Base-by-base conservation (phyloP, 495 filamentous ascomycete genomes). In the Venustampulla echinocandica region DNA sequence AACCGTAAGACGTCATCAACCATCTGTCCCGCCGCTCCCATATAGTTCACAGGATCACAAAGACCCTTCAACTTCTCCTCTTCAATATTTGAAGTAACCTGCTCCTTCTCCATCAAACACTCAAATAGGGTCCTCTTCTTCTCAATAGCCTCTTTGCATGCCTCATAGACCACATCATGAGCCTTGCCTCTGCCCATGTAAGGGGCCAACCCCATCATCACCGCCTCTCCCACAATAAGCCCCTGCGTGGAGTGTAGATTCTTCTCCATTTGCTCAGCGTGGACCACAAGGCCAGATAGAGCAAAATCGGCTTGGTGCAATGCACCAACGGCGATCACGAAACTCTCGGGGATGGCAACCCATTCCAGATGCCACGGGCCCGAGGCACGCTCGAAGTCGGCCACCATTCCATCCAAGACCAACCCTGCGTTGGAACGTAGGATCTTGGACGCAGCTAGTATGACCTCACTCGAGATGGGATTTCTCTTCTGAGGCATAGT, bases 401-500 rank as follows among this genome's bases (percentile, higher is more conserved):
- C 65, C 7, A 74, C 65, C 73, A 76, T 75, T 1, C 64, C 70
- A 49, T 75, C 73, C 1, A 76, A 61, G 10, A 69, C 70, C 10
- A 75, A 60, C 0, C 68, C 61, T 0, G 70, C 71, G 44, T 74
- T 73, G 1, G 69, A 64, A 10, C 70, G 62, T 0, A 75, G 57
- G 15, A 73, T 59, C 43, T 74, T 75, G 9, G 69, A 71, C 17
- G 70, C 70, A 3, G 70, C 71, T 1, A 73, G 55, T 9, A 74
- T 74, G 10, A 75, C 68, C 47, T 75, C 71, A 34, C 62, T 68
- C 0, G 69, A 73, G 20, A 76, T 76, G 2, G 73, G 73, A 42
- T 76, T 76, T 19, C 69, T 62, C 52, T 75, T 76, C 54, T 76
- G 73, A 17, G 73, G 73, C 73, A 76, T 76, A 1, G 73, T 76